These are phyloP conservation scores for Glonium stellatum DNA, from an alignment of 495 filamentous ascomycete species.

Conservation along the genomic window DNA sequence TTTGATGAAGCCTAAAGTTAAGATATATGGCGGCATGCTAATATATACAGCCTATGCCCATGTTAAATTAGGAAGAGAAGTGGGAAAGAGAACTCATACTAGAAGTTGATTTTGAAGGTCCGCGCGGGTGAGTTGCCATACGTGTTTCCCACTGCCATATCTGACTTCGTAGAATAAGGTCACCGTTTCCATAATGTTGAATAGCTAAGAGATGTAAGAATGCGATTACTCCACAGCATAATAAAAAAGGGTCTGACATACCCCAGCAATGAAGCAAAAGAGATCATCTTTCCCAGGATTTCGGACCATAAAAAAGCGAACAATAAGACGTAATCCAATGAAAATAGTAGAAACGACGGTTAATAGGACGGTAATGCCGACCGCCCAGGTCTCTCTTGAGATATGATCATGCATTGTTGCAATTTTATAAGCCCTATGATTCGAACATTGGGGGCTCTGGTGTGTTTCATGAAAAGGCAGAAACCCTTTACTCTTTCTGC, in stretches of 20 bases:
- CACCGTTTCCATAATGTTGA: neutral
- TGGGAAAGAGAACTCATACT: neutral
- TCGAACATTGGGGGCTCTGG: neutral
- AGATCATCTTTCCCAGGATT: constrained; percentile 1
- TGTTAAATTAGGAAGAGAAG: neutral
- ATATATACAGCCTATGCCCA: neutral
- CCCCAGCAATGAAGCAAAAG: constrained; percentile 1
- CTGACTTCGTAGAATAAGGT: neutral
- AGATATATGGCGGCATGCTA: neutral
- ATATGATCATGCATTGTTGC: neutral
- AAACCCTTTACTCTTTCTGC: neutral
- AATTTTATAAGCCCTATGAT: neutral
- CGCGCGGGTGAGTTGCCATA: neutral
- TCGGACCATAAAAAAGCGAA: neutral
- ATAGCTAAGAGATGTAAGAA: neutral
- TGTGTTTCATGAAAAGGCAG: neutral
- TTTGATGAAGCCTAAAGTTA: neutral
- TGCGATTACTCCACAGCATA: neutral
- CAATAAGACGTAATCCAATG: neutral
- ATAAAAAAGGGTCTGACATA: neutral
- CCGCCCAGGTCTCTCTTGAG: neutral
- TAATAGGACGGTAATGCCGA: neutral
- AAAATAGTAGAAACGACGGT: neutral
- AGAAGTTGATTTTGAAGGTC: neutral
- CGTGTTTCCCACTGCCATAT: neutral